Evolutionary conservation across 768 basidiomycete genomes (phyloP), one percentile per base, ranked within the genome.

Genomic region (Hortiboletus flavorubellus): DNA sequence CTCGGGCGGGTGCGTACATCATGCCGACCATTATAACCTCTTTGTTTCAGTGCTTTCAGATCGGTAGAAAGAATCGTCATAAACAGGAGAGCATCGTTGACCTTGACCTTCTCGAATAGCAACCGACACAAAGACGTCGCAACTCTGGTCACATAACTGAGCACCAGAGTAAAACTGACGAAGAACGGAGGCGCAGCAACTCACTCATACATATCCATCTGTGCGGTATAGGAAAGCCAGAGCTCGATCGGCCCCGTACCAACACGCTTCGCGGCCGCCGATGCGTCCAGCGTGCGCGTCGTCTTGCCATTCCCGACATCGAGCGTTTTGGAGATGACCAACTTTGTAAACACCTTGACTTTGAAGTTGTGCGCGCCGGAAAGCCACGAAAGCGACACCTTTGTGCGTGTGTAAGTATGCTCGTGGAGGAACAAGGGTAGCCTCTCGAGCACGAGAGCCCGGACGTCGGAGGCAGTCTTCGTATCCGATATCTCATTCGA

Each of bases 11-110:
- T 54, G 37, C 34, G 14, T 56, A 41, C 39, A 33, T 41, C 9
- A 43, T 12, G 64, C 75, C 5, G 59, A 89, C 91, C 87, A 63
- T 93, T 92, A 66, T 92, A 95, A 6, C 93, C 94, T 59, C 93
- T 77, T 38, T 93, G 76, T 63, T 85, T 87, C 58, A 97, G 69
- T 3, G 91, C 84, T 55, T 84, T 81, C 39, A 98, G 72, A 59
- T 95, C 92, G 0, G 95, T 98, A 0, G 93, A 92, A 16, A 99
- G 78, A 50, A 99, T 92, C 0, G 94, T 97, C 83, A 92, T 90
- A 61, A 98, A 87, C 8, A 98, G 68, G 8, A 99, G 76, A 0
- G 90, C 83, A 67, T 99, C 96, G 65, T 94, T 92, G 26, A 86
- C 82, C 69, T 89, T 88, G 2, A 85, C 85, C 8, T 82, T 78